Base-by-base conservation (phyloP, 2,329 filamentous ascomycete species). In the Fusarium nelsonii region DNA sequence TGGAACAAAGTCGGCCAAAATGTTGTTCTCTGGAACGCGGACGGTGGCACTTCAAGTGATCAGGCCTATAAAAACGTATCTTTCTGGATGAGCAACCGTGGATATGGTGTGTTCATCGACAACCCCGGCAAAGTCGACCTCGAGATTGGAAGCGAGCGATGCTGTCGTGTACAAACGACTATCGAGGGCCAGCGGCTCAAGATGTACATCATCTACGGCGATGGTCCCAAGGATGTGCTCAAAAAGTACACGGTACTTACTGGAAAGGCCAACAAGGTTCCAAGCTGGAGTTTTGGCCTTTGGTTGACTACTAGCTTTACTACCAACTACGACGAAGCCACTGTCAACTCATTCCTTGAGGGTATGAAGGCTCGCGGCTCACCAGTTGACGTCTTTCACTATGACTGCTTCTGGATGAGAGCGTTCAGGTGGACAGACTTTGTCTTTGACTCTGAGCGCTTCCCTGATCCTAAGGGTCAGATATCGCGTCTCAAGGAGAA, bases 241-340 rank as follows among this genome's bases (percentile, higher is more conserved):
- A 83, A 84, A 37, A 85, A 87, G 66, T 94, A 93, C 76, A 87
- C 90, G 0, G 80, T 85, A 23, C 81, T 94, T 36, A 93, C 90
- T 0, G 91, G 91, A 2, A 84, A 84, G 46, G 86, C 91, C 0
- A 85, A 84, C 36, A 84, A 84, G 57, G 86, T 92, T 3, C 92
- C 91, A 1, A 85, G 86, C 30, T 94, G 91, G 92, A 92, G 89
- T 66, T 93, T 89, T 67, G 91, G 91, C 2, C 83, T 93, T 10
- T 93, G 91, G 91, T 83, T 94, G 20, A 92, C 88, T 57, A 94
- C 91, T 15, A 91, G 88, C 64, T 93, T 92, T 78, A 92, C 90
- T 3, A 92, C 91, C 4, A 87, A 87, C 66, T 93, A 93, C 74
- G 89, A 91, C 66, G 90, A 92, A 77, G 77, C 83, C 20, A 92